Percentiles rank a stretch among this genome's conserved stretches.
These are phyloP conservation scores for Leccinum variicolor DNA, from an alignment of 768 basidiomycete genomes.

Conservation along the genomic window DNA sequence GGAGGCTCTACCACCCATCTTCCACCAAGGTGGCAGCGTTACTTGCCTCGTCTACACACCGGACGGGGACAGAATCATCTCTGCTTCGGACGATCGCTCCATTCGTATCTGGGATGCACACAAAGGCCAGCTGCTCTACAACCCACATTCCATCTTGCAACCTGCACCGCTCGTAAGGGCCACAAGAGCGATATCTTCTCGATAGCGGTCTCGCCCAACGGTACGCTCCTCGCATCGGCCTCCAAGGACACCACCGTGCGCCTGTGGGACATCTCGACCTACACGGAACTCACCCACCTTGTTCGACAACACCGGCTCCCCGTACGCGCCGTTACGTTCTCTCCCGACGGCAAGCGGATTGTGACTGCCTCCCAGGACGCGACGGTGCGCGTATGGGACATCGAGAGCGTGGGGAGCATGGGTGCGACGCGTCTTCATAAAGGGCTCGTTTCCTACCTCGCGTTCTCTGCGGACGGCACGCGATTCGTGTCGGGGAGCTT, in stretches of 20 bases:
- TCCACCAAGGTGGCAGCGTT: constrained; percentile 18
- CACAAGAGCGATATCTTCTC: constrained; percentile 26
- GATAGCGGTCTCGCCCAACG: constrained; percentile 30
- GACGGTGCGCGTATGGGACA: constrained; percentile 32
- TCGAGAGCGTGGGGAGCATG: constrained; percentile 27
- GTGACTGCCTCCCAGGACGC: constrained; percentile 26
- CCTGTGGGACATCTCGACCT: constrained; percentile 24
- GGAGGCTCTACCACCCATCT: constrained; percentile 14
- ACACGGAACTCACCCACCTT: constrained; percentile 22
- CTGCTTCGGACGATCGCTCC: constrained; percentile 29
- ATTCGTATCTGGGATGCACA: constrained; percentile 31
- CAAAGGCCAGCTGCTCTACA: constrained; percentile 13
- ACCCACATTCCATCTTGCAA: constrained; percentile 2
- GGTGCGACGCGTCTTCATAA: constrained; percentile 24
- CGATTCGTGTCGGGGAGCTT: constrained; percentile 29
- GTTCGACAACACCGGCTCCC: constrained; percentile 27
- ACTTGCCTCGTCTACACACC: constrained; percentile 27
- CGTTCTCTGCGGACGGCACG: constrained; percentile 28
- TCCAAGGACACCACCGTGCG: constrained; percentile 32
- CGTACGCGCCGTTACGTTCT: constrained; percentile 26
- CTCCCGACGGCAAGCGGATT: constrained; percentile 25
- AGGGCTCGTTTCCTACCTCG: constrained; percentile 22
- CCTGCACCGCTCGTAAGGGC: constrained; percentile 11
- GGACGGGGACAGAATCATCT: constrained; percentile 28
- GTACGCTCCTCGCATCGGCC: constrained; percentile 26